Percentiles rank a stretch among this genome's conserved stretches.
phyloP scores from a whole-genome alignment of 441 rosid species.

The Gossypium gossypioides region DNA sequence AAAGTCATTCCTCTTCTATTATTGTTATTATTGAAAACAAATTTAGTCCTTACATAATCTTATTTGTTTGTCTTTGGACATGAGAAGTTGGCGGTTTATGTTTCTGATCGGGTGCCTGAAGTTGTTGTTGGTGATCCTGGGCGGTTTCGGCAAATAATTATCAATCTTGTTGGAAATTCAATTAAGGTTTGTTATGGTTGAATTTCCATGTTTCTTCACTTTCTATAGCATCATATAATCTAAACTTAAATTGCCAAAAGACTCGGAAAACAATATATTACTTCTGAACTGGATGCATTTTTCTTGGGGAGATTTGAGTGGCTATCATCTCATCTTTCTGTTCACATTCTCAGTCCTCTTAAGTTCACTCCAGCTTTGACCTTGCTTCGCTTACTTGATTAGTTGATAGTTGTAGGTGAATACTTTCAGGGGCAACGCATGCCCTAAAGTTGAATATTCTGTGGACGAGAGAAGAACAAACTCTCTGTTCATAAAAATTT shows the following conservation, averaged over 20 bases:
- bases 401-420: too few species aligned
- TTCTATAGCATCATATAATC: neutral
- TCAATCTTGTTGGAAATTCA: constrained; percentile 91
- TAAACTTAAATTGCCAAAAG: neutral
- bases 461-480: neutral
- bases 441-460: neutral
- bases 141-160: constrained; percentile 78
- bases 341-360: neutral
- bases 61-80: constrained; percentile 20
- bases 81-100: constrained; percentile 76
- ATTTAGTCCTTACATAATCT: constrained; percentile 3
- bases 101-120: constrained; percentile 68
- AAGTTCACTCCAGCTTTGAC: neutral
- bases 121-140: constrained; percentile 79
- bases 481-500: neutral
- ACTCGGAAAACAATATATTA: neutral
- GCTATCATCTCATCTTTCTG: too few species aligned
- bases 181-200: constrained; percentile 49
- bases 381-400: neutral
- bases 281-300: too few species aligned
- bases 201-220: constrained; percentile 1
- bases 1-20: neutral
- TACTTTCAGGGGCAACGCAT: too few species aligned
- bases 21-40: neutral
- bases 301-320: too few species aligned